Conservation (phyloP, 1,284 basidiomycete genomes). For the Cryptococcus floricola region DNA sequence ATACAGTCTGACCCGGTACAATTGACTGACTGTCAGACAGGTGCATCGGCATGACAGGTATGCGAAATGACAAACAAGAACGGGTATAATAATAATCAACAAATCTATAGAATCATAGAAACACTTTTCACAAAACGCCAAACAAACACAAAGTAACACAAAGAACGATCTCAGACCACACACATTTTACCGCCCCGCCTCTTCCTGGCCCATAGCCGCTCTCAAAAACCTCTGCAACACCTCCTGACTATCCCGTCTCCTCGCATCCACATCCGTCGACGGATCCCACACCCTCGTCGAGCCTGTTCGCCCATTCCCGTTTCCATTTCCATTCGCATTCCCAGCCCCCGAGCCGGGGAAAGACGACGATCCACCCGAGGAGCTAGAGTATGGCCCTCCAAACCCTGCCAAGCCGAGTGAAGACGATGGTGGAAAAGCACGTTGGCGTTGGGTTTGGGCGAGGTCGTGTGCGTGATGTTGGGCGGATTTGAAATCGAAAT, state of each 20-base stretch:
- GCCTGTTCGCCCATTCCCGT: not conserved
- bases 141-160: not conserved
- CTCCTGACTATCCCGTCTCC: conserved; percentile 72
- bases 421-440: not conserved
- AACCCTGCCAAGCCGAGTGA: not conserved
- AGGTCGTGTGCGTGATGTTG: not conserved
- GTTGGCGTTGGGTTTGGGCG: not conserved
- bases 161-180: not conserved
- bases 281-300: conserved; percentile 34
- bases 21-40: no score
- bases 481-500: conserved; percentile 11
- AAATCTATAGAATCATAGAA: no score
- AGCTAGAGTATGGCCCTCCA: not conserved
- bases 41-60: no score
- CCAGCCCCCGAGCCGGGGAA: not conserved
- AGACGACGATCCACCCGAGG: not conserved
- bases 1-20: no score
- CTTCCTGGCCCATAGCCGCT: conserved; percentile 4
- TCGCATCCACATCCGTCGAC: conserved; percentile 32
- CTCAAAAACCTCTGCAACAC: conserved; percentile 70
- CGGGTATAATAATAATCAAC: no score
- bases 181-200: not conserved
- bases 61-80: no score
- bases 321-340: no score
- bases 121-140: no score